Evolutionary conservation across 1,139 yeast genomes (phyloP), one percentile per base, ranked within the genome.

Genomic region (Yamadazyma friedrichii): DNA sequence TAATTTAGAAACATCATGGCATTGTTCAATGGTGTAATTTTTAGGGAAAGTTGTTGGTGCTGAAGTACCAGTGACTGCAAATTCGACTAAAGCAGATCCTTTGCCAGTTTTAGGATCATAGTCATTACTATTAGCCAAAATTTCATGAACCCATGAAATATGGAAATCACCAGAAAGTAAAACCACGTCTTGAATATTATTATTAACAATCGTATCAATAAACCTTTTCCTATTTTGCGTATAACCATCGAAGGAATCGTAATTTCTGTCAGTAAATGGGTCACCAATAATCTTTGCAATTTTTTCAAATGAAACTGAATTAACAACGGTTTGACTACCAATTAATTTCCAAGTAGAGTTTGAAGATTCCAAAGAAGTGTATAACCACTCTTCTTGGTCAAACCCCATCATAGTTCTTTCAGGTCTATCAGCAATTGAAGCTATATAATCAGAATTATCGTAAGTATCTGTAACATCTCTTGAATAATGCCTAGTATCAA

Each of bases 381-480:
- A 33, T 15, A 33, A 22, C 35, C 35, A 33, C 5, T 33, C 35
- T 22, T 33, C 35, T 33, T 33, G 35, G 12, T 33, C 35, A 22
- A 33, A 33, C 8, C 35, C 35, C 35, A 33, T 33, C 28, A 33
- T 33, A 9, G 35, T 33, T 33, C 35, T 33, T 13, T 33, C 35
- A 13, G 35, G 28, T 22, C 29, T 22, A 33, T 33, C 35, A 9
- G 29, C 29, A n/a, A 33, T 22, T 2, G 35, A 33, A 6, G 35
- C 35, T 6, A 33, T 25, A 33, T 33, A 33, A 22, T 33, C 35
- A 8, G 27, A 15, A 22, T 33, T 33, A 33, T 22, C 35, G 15
- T 33, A 33, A 13, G 35, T 33, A 22, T 33, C 29, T 12, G 35
- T 33, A 11, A 33, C 28, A 22, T 33, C 35, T 15, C 35, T 33